A percentile compares a stretch with the other conserved stretches of the same genome.
These are phyloP conservation scores for Mercurialis annua DNA, from an alignment of 345 rosid genomes.

Conservation along the genomic window DNA sequence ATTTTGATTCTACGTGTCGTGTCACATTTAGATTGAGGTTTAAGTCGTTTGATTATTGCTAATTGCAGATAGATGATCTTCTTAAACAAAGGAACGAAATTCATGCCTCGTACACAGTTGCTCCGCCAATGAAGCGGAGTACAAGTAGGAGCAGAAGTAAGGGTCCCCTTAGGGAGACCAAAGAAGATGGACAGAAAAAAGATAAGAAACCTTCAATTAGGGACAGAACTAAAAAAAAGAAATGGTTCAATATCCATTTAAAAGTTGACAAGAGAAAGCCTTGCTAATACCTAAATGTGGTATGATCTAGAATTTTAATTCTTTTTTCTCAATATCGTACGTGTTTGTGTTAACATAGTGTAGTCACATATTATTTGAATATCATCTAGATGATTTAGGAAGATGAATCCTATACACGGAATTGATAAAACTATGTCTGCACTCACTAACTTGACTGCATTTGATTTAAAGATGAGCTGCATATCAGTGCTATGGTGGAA, in stretches of 20 bases:
- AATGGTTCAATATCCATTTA: slow-evolving; percentile 77
- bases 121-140: slow-evolving; percentile 61
- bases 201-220: slow-evolving; percentile 53
- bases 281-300: slow-evolving; percentile 40
- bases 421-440: background rate
- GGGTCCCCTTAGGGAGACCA: slow-evolving; percentile 53
- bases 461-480: slow-evolving; percentile 4
- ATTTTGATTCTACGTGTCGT: slow-evolving; percentile 3
- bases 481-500: slow-evolving; percentile 10
- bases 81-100: slow-evolving; percentile 76
- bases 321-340: background rate
- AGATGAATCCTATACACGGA: slow-evolving; percentile 8
- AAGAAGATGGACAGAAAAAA: slow-evolving; percentile 54
- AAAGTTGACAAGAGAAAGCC: slow-evolving; percentile 91
- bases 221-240: slow-evolving; percentile 72
- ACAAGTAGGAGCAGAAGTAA: slow-evolving; percentile 56
- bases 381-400: slow-evolving; percentile 1
- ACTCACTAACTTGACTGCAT: background rate
- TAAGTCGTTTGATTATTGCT: slow-evolving; percentile 6
- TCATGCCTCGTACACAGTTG: slow-evolving; percentile 70
- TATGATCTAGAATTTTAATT: slow-evolving; percentile 2
- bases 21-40: slow-evolving; percentile 5
- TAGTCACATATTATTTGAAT: background rate
- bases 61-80: slow-evolving; percentile 80
- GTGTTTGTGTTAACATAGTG: background rate